Conservation (phyloP, 2,329 filamentous ascomycete species). For the Botrytis porri region DNA sequence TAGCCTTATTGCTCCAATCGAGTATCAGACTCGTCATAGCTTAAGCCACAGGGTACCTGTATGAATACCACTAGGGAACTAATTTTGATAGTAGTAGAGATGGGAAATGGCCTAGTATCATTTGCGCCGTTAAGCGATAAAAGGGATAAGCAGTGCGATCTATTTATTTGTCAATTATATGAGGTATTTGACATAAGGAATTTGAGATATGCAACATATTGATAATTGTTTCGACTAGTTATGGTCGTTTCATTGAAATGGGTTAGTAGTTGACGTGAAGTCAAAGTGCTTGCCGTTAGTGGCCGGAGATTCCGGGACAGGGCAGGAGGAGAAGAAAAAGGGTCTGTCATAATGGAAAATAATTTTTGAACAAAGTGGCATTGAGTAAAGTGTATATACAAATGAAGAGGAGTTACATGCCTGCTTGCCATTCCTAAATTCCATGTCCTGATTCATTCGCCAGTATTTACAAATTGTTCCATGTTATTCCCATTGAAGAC, state of each 20-base stretch:
- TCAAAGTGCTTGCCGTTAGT: neutral
- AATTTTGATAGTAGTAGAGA: neutral
- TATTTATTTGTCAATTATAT: neutral
- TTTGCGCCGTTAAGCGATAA: neutral
- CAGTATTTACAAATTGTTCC: neutral
- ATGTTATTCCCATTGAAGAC: neutral
- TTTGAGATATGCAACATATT: neutral
- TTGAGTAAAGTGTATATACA: neutral
- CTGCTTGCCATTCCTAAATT: neutral
- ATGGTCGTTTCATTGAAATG: neutral
- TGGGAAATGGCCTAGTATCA: neutral
- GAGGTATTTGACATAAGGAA: neutral
- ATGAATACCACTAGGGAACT: neutral
- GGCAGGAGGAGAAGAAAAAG: neutral
- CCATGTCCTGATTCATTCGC: neutral
- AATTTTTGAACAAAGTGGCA: neutral
- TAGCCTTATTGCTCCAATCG: neutral
- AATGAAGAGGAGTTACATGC: slow-evolving; percentile 7
- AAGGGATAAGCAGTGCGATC: no score
- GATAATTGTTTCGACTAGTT: neutral
- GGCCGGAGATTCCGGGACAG: neutral
- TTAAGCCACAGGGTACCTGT: neutral
- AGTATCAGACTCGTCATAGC: neutral
- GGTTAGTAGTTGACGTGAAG: slow-evolving; percentile 11
- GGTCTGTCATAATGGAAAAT: neutral